Evolutionary conservation across 2,329 filamentous ascomycete genomes (phyloP).

Genomic region (Chaetomium sp.): DNA sequence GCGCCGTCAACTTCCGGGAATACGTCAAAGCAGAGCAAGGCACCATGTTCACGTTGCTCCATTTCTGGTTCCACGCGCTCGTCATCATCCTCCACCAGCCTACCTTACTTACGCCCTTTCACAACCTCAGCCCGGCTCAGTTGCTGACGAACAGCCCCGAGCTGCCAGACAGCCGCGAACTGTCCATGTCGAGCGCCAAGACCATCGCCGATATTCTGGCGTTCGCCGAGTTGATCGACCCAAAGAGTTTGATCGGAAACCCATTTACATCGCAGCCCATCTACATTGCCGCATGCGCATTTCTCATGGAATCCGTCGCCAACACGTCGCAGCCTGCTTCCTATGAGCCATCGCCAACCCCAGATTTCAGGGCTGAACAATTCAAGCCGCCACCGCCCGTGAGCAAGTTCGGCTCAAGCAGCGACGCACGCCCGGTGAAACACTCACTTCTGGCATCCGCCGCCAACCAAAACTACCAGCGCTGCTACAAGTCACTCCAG

Average conservation of each 20-base stretch:
- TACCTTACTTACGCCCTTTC: constrained; percentile 71
- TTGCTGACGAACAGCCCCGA: constrained; percentile 75
- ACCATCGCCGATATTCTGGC: constrained; percentile 84
- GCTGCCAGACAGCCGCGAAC: constrained; percentile 64
- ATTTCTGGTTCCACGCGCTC: constrained; percentile 84
- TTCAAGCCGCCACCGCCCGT: constrained; percentile 15
- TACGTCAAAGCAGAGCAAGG: constrained; percentile 76
- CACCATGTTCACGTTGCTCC: constrained; percentile 78
- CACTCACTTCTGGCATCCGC: constrained; percentile 73
- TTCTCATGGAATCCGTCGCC: constrained; percentile 73
- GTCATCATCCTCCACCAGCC: constrained; percentile 83
- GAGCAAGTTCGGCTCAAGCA: constrained; percentile 7
- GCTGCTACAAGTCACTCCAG: constrained; percentile 77
- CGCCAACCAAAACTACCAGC: constrained; percentile 80
- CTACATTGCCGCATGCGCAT: constrained; percentile 85
- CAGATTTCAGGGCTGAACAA: constrained; percentile 24
- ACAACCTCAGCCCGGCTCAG: constrained; percentile 52
- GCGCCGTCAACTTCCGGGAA: constrained; percentile 77
- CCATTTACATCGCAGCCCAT: constrained; percentile 88
- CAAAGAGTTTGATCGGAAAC: constrained; percentile 79
- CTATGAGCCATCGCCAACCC: constrained; percentile 48
- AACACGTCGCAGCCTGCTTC: constrained; percentile 62
- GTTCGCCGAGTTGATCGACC: constrained; percentile 79
- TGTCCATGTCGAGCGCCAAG: constrained; percentile 83
- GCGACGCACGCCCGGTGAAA: constrained; percentile 41